Evolutionary conservation across 352 stramenopile species (phyloP), one percentile per base, ranked within the genome.

Genomic region (Globisporangium nunn): DNA sequence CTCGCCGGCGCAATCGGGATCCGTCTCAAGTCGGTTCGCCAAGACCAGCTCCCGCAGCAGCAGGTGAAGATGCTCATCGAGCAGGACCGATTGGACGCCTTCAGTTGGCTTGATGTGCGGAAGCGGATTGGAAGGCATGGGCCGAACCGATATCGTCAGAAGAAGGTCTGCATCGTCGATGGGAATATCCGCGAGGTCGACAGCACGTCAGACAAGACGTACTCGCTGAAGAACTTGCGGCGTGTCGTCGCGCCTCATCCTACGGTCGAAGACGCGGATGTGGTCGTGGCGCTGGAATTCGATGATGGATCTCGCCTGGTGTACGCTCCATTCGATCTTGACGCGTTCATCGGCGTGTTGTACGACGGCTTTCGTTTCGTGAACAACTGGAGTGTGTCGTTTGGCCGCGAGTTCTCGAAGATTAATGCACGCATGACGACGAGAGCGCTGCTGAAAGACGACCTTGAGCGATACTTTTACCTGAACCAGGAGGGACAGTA

Each of bases 1-100:
- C 63, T 91, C 15, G 74, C 82, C 47, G 82, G 82, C 44, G 64
- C 85, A 28, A 81, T 93, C 30, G 82, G 82, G 5, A 83, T 88
- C 10, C 68, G 73, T 53, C 56, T 93, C 39, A 54, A 48, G 10
- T 65, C 64, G 2, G 68, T 61, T 10, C 62, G 56, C 8, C 55
- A 61, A 1, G 62, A 81, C 4, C 74, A 81, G 15, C 67, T 90
- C n/a, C 79, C 79, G 2, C 81, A 85, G 48, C 77, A 81, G 30
- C 62, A 66, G 49, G 46, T 67, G 3, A 64, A 72, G 41, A 71
- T 59, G n/a, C 50, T 63, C 33, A 54, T 71, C 3, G 65, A 78
- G 40, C 65, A 81, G 41, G 68, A 65, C 3, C 64, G 54, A 11
- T 68, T 80, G 63, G 70, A 79, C 28, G 64, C 72, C 1, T 77